Evolutionary conservation across 2,329 filamentous ascomycete species (phyloP), one percentile per base, ranked within the genome.

Genomic region (Pseudocercospora pini-densiflorae): DNA sequence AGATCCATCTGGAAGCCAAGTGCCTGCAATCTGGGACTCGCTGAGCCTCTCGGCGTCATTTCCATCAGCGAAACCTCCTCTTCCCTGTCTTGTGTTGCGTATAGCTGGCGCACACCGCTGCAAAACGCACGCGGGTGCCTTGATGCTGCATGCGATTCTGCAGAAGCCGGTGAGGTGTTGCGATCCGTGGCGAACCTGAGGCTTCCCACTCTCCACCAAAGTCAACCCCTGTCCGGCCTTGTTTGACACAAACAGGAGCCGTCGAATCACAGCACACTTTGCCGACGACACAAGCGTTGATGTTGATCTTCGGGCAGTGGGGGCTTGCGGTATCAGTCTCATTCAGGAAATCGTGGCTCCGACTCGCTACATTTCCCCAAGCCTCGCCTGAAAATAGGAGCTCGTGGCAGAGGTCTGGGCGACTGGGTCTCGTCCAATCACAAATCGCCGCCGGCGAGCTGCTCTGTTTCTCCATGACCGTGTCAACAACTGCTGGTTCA

Each of bases 271-370:
- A 51, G 47, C 21, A 24, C 47, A 12, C n/a, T n/a, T 21, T 23
- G 47, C 16, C 43, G 43, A 45, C 43, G 43, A 16, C 19, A 21
- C n/a, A 24, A 9, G 45, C 19, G 45, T 12, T 29, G 49, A 54
- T 54, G 49, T 54, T 54, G 49, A 54, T 54, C 49, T 29, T 54
- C 49, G 49, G 8, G n/a, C 47, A 21, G 47, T 51, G 47, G 47
- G 23, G n/a, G 4, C 23, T 19, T 19, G 49, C 12, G 49, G 49
- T 14, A 54, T 16, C 12, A 29, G 23, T 24, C 49, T 54, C 24
- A 16, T 54, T 54, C 24, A 14, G 49, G 49, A 54, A 24, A 29
- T 54, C 49, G 49, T 53, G 49, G 49, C 23, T 33, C 31, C 31
- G 31, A 33, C 31, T 33, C 31, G 31, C 31, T 33, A 14, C 31